Base-by-base conservation (phyloP, 352 stramenopile species). In the Phytophthora sansomeana region DNA sequence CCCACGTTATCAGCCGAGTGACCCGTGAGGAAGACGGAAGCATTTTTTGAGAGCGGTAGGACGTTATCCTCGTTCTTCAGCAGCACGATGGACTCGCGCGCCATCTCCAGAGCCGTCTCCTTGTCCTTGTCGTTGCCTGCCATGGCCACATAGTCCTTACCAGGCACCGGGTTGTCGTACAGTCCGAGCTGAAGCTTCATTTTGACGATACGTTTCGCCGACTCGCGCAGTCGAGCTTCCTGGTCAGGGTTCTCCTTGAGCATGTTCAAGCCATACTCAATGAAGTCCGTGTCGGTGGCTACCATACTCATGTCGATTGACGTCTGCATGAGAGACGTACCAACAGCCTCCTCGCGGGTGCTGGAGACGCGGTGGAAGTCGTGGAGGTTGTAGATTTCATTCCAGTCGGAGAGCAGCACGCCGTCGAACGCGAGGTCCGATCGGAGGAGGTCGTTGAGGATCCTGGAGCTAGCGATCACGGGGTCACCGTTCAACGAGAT, bases 291-390 rank as follows among this genome's bases (percentile, higher is more conserved):
- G 42, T 78, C 60, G 11, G 51, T 49, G 21, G 71, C 60, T 21
- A 96, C 86, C 91, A 97, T 97, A 56, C 83, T 96, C 81, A 98
- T 94, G 48, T 98, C 92, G 32, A 97, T 77, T 14, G 78, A 83
- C 8, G 88, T 94, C 30, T 95, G 75, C 32, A 58, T 48, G 8
- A 97, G 75, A 28, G 86, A 74, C 41, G 88, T 77, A 3, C 69
- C 59, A 0, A 93, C 69, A 5, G 90, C 87, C 14, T 92, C 72
- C 4, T 79, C 66, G 17, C 70, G n/a, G 5, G 64, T 75, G 5
- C 19, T 38, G 0, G 77, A 69, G 7, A 88, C 67, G 9, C 82
- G 80, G 17, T 91, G 82, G 36, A 72, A 88, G 29, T 77, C 63
- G 14, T 82, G 42, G 7, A 97, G 63, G 52, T 98, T 97, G 50